Percentiles rank a stretch among this genome's conserved stretches.
Evolutionary conservation across 768 basidiomycete species (phyloP).

Genomic region (Kwoniella mangroviensis): DNA sequence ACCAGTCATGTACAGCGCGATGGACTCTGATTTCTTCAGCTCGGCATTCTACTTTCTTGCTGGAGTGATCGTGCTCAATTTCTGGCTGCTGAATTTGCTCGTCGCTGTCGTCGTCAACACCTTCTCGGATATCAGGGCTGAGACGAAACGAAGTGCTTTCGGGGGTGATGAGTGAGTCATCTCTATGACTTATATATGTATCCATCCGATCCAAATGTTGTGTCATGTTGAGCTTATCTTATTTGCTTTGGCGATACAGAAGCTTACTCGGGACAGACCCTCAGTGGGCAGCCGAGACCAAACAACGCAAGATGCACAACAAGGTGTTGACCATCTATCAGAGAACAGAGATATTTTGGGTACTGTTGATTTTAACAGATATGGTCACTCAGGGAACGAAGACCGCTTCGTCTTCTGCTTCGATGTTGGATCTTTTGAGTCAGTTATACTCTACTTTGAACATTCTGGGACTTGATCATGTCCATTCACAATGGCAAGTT

Average conservation of each 20-base stretch:
- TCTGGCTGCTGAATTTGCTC: conserved; percentile 83
- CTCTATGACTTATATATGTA: too few relatives aligned
- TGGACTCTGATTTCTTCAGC: conserved; percentile 87
- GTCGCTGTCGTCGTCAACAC: conserved; percentile 96
- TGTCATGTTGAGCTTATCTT: not conserved
- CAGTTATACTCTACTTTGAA: conserved; percentile 54
- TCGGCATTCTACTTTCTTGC: conserved; percentile 85
- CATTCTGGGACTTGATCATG: too few relatives aligned
- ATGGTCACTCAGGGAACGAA: conserved; percentile 48
- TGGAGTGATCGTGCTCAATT: conserved; percentile 83
- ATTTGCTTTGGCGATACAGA: conserved; percentile 12
- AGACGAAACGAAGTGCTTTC: conserved; percentile 90
- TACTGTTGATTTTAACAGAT: conserved; percentile 36
- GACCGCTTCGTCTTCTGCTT: conserved; percentile 32
- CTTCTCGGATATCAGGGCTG: conserved; percentile 81
- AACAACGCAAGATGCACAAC: conserved; percentile 26
- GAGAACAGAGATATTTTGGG: conserved; percentile 52
- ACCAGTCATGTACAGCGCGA: conserved; percentile 79
- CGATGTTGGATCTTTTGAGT: conserved; percentile 39
- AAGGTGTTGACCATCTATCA: conserved; percentile 37
- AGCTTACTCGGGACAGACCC: conserved; percentile 37
- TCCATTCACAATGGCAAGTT: not conserved
- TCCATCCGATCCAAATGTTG: not conserved
- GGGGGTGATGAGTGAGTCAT: conserved; percentile 68
- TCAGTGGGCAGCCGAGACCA: conserved; percentile 39